Percentiles rank a stretch among this genome's conserved stretches.
Evolutionary conservation across 1,284 basidiomycete genomes (phyloP).

Genomic region (Trichosporon sp.): DNA sequence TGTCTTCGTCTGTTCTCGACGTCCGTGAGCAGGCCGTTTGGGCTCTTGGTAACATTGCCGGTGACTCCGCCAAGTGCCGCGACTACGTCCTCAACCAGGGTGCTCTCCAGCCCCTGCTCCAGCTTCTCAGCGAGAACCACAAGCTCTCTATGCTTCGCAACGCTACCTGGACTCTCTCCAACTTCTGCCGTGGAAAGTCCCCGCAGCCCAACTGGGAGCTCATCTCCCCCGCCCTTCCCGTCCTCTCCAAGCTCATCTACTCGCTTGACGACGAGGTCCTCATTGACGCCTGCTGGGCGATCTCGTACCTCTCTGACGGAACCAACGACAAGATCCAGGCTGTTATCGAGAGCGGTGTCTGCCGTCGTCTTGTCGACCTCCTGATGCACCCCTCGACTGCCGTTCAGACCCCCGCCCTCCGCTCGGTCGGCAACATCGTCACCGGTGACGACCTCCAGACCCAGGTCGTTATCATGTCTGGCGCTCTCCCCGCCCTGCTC

Average conservation of each 20-base stretch:
- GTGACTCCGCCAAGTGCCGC: constrained; percentile 88
- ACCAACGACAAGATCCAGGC: constrained; percentile 99
- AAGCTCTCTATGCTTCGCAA: constrained; percentile 97
- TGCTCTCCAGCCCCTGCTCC: constrained; percentile 55
- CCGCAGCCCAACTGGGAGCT: constrained; percentile 90
- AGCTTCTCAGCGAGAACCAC: constrained; percentile 60
- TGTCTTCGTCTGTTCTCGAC: constrained; percentile 78
- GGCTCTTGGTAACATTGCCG: constrained; percentile 94
- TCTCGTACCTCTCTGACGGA: constrained; percentile 98
- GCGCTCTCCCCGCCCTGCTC: constrained; percentile 87
- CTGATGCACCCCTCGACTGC: constrained; percentile 96
- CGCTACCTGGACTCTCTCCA: constrained; percentile 96
- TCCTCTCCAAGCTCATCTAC: constrained; percentile 97
- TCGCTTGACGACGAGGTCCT: constrained; percentile 98
- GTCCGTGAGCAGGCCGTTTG: constrained; percentile 96
- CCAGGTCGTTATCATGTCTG: constrained; percentile 95
- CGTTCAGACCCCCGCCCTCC: constrained; percentile 96
- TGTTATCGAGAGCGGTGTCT: constrained; percentile 97
- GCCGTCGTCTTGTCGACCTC: constrained; percentile 92
- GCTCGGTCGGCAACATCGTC: constrained; percentile 97
- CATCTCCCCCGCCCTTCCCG: constrained; percentile 94
- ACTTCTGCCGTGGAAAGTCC: constrained; percentile 94
- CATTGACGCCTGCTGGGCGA: constrained; percentile 99
- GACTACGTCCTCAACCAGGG: constrained; percentile 66
- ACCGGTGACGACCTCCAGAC: constrained; percentile 98